Evolutionary conservation across 805 yeast species (phyloP), one percentile per base, ranked within the genome.

Genomic region (Saturnispora galanensis): DNA sequence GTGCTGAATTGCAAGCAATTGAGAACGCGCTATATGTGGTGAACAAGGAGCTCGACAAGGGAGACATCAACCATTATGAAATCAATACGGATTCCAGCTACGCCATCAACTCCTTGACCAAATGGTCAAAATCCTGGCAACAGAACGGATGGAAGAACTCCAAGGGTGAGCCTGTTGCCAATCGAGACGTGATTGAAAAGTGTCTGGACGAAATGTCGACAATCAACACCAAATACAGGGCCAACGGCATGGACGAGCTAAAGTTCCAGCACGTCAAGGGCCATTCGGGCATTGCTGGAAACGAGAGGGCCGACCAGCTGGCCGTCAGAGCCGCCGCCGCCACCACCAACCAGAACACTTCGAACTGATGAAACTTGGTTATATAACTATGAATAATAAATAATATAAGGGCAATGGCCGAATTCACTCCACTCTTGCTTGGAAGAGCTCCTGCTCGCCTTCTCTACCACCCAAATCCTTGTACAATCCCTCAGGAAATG

Each of bases 1-100:
- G 85, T 35, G 93, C 95, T 1, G 97, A 89, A 60, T 70, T 88
- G 10, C 59, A 65, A 11, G 96, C 95, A 0, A 69, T 84, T 15
- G 56, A 63, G 5, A 67, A 67, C 31, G 94, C 93, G 0, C 56
- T 84, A 47, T 57, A 58, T 5, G 52, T 55, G 6, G 68, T 80
- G 13, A 39, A 50, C 1, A 26, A 47, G 1, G 73, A 68, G 18
- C 57, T 69, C 45, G 51, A 55, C 3, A 41, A 49, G 10, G 50
- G 56, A 18, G 34, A 48, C 2, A 7, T 32, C 2, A 38, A 41
- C 3, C 48, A 49, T 12, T 74, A 70, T 49, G 61, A 56, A 4
- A 77, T 88, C 12, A 59, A 65, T 32, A 71, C 93, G 0, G 97
- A 89, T 59, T 86, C 96, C 0, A 68, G 70, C 53, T 85, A 85